phyloP scores from a whole-genome alignment of 2,329 filamentous ascomycete genomes.

The Calonectria pseudoturangicola region DNA sequence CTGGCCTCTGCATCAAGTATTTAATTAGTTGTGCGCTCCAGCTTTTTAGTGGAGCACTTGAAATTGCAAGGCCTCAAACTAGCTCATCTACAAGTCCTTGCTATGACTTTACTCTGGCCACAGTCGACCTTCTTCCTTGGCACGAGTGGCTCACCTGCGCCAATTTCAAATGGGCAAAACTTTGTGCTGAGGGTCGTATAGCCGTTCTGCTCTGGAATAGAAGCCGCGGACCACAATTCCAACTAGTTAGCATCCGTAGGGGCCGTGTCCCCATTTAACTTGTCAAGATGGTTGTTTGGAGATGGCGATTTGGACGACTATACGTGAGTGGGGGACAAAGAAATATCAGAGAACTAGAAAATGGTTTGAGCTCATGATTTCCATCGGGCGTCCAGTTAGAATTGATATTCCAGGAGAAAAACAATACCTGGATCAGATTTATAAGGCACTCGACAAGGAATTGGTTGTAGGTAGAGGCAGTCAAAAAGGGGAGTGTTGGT shows the following conservation, averaged over 20 bases:
- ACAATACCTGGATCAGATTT: background rate
- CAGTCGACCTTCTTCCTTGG: background rate
- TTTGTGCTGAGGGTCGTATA: background rate
- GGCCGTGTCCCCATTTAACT: background rate
- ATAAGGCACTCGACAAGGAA: constrained; percentile 13
- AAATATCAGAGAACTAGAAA: constrained; percentile 1
- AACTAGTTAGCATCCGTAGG: background rate
- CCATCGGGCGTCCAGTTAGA: background rate
- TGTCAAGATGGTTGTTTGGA: constrained; percentile 19
- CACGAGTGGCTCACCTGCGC: constrained; percentile 2
- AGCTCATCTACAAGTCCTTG: background rate
- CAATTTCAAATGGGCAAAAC: constrained; percentile 14
- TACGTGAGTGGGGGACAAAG: background rate
- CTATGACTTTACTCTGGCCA: background rate
- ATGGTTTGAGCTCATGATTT: constrained; percentile 17
- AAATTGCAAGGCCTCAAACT: background rate
- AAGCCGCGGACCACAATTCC: background rate
- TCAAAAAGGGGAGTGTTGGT: background rate
- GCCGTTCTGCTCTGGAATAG: too few species aligned
- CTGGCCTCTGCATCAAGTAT: background rate
- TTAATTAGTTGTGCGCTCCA: background rate
- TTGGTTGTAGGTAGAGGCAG: background rate
- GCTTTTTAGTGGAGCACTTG: constrained; percentile 1
- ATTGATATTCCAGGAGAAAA: constrained; percentile 22
- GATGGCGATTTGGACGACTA: background rate